Base-by-base conservation (phyloP, 1,284 basidiomycete species). In the Sanghuangporus weigelae region DNA sequence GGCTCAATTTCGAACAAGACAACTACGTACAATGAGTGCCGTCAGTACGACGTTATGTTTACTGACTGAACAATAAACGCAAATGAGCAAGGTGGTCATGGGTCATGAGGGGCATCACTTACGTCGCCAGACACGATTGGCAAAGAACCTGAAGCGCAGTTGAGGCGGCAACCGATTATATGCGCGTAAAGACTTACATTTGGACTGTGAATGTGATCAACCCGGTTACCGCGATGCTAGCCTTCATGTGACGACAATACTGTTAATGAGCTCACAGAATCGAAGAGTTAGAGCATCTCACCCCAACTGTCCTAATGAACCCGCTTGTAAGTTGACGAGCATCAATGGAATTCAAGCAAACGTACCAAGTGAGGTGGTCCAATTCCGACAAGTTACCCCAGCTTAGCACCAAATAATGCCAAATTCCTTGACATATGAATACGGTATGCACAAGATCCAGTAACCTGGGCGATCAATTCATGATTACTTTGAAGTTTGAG, bases 51-150 rank as follows among this genome's bases (percentile, higher is more conserved):
- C 26, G 39, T 65, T 65, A 42, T 58, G 59, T 49, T 57, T 65
- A 56, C 63, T 65, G n/a, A 65, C 63, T 65, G 26, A 19, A 53
- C 56, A 6, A 40, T 31, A 53, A 53, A 35, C 4, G 31, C 16
- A 44, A n/a, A 38, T 31, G 23, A 46, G 36, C 7, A n/a, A 26
- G 36, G 42, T 16, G 19, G 12, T 14, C 42, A 3, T 26, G 19
- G 39, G 7, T 38, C 21, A 16, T 19, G 26, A 36, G 14, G 19
- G 19, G 19, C 14, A 50, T 5, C 8, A 46, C 64, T 46, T 16
- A 65, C 64, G 50, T 59, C 60, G 26, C 64, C 64, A 65, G 11
- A 65, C 64, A 44, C 64, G 60, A 57, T 65, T 54, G 23, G 56
- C 64, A 48, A 59, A 65, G 57, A 65, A 65, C 51, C 60, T 64